phyloP scores from a whole-genome alignment of 2,329 filamentous ascomycete genomes.

The Scopulariopsis brevicaulis region DNA sequence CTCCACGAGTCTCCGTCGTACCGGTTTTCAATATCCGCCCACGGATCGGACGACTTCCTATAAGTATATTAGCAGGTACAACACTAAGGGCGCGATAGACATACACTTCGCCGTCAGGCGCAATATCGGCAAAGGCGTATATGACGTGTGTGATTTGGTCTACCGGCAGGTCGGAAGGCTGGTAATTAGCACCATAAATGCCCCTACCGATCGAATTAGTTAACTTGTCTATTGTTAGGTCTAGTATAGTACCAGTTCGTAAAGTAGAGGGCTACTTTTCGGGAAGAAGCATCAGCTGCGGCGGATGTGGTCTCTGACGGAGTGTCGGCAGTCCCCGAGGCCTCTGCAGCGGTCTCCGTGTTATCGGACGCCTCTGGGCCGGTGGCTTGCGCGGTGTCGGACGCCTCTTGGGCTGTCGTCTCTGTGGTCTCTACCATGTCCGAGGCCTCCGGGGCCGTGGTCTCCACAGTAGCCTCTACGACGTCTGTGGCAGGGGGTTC shows the following conservation, averaged over 20 bases:
- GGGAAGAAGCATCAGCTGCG: too few species aligned
- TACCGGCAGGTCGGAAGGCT: slow-evolving; percentile 56
- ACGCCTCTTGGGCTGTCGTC: too few species aligned
- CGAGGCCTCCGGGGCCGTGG: too few species aligned
- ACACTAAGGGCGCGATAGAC: slow-evolving; percentile 2
- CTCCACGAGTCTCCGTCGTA: slow-evolving; percentile 41
- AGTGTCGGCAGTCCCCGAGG: too few species aligned
- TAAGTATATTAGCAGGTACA: slow-evolving; percentile 9
- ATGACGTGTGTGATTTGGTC: slow-evolving; percentile 62
- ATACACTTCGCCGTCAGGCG: slow-evolving; percentile 12
- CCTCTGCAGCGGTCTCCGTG: too few species aligned
- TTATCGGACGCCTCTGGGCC: too few species aligned
- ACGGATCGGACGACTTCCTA: slow-evolving; percentile 45
- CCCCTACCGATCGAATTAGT: slow-evolving; percentile 29
- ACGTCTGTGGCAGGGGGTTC: too few species aligned
- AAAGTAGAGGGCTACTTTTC: slow-evolving; percentile 42
- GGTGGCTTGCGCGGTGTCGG: too few species aligned
- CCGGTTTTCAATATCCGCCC: slow-evolving; percentile 45
- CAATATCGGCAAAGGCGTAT: slow-evolving; percentile 27
- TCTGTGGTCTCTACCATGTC: too few species aligned
- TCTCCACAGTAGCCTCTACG: too few species aligned
- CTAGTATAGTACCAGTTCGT: slow-evolving; percentile 42
- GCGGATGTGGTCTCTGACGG: too few species aligned
- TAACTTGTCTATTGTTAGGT: slow-evolving; percentile 38
- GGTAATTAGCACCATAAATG: slow-evolving; percentile 63